Evolutionary conservation across 305 asterid species (phyloP).

Genomic region (Caryopteris hybrid): DNA sequence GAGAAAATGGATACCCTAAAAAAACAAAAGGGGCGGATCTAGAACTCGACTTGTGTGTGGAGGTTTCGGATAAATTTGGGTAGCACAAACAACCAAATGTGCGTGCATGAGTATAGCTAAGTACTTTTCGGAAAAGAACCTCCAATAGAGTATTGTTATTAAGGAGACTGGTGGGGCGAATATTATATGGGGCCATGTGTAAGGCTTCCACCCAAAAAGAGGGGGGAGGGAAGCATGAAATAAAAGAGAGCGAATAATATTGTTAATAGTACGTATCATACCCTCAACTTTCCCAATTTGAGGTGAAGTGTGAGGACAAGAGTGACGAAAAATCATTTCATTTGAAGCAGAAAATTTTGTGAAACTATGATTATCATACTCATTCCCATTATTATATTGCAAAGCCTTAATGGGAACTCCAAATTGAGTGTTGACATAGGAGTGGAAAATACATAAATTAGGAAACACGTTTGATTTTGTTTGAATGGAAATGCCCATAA

Average conservation of each 20-base stretch:
- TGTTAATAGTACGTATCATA: not conserved
- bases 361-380: not conserved
- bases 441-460: not conserved
- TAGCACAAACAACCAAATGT: no score
- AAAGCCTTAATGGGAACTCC: not conserved
- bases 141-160: no score
- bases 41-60: no score
- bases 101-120: no score
- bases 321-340: not conserved
- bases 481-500: not conserved
- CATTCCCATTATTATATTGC: not conserved
- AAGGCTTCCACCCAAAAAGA: not conserved
- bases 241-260: no score
- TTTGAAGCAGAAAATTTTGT: not conserved
- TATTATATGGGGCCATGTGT: no score
- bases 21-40: no score
- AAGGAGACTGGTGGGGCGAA: no score
- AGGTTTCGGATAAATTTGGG: no score
- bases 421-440: not conserved
- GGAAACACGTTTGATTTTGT: not conserved
- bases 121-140: no score
- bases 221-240: no score
- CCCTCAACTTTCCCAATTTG: not conserved
- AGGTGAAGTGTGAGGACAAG: not conserved
- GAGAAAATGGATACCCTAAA: no score